Evolutionary conservation across 1,284 basidiomycete species (phyloP), one percentile per base, ranked within the genome.

Genomic region (Cryptococcus hybrid): DNA sequence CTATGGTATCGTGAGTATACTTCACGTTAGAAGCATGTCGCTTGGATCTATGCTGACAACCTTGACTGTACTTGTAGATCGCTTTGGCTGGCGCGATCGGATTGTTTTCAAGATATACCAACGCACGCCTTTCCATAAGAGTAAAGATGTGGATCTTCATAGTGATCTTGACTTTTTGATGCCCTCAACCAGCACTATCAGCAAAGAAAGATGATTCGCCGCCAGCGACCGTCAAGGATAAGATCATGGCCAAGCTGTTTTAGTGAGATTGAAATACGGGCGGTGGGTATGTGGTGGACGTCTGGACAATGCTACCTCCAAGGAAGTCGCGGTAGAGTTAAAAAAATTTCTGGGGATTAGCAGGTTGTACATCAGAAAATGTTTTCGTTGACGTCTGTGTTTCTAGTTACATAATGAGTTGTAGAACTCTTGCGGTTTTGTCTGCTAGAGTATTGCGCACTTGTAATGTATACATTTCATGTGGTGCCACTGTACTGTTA

Each of bases 101-200:
- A 7, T 46, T 66, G 3, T 59, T 57, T 66, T 59, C 56, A 66
- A 66, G 60, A 62, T 64, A n/a, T 59, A 63, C 38, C 55, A 30
- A 7, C 44, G 47, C 18, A 63, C 61, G 7, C 57, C 49, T 6
- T 63, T 66, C 54, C 52, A 57, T n/a, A 57, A 57, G 35, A 44
- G 36, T 7, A 61, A 63, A 42, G 62, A 66, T 45, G 56, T 66
- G 3, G 64, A 66, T 40, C 58, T 66, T 7, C 9, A 36, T 5
- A 54, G 55, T 12, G 64, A 66, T 48, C 52, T 66, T 18, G 62
- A 63, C 18, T 64, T 66, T 24, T 24, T 24, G 24, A 24, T 24
- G 24, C 24, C 24, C 24, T 24, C 24, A 24, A 24, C 24, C 24
- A 24, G 24, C 24, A 24, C 24, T 24, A 24, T 24, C 24, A 24